Percentiles rank a stretch among this genome's conserved stretches.
Conservation (phyloP, 2,329 filamentous ascomycete species). For the Cladophialophora bantiana region DNA sequence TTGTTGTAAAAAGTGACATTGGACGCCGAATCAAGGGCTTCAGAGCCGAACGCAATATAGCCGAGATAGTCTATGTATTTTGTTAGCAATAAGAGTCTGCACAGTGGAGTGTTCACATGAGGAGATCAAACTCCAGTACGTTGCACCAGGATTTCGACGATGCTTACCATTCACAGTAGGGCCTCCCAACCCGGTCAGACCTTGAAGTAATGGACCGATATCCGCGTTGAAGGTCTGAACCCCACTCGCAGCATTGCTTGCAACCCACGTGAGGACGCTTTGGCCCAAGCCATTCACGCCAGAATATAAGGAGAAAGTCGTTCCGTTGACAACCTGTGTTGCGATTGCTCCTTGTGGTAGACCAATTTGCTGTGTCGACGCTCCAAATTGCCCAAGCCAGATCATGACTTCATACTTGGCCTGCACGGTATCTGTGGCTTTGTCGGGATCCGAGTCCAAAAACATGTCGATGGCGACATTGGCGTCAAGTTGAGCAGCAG, state of each 20-base stretch:
- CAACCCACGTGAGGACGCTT: slow-evolving; percentile 60
- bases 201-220: slow-evolving; percentile 55
- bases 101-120: background rate
- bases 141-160: background rate
- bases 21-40: slow-evolving; percentile 54
- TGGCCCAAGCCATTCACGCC: slow-evolving; percentile 53
- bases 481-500: slow-evolving; percentile 53
- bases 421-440: slow-evolving; percentile 49
- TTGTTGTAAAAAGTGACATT: slow-evolving; percentile 60
- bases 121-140: no score
- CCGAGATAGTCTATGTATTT: slow-evolving; percentile 56
- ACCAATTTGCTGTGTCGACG: slow-evolving; percentile 59
- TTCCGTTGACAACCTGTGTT: slow-evolving; percentile 51
- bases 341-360: slow-evolving; percentile 44
- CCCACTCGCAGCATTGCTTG: slow-evolving; percentile 40
- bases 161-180: slow-evolving; percentile 45
- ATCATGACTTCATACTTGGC: slow-evolving; percentile 64
- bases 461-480: slow-evolving; percentile 69
- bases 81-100: background rate
- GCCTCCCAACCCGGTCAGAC: slow-evolving; percentile 45
- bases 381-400: slow-evolving; percentile 60
- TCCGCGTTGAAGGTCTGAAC: slow-evolving; percentile 57
- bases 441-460: slow-evolving; percentile 55
- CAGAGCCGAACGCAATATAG: slow-evolving; percentile 61
- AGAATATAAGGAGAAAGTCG: slow-evolving; percentile 54